Base-by-base conservation (phyloP, 139 green algal species). In the Spirogloea muscicola region DNA sequence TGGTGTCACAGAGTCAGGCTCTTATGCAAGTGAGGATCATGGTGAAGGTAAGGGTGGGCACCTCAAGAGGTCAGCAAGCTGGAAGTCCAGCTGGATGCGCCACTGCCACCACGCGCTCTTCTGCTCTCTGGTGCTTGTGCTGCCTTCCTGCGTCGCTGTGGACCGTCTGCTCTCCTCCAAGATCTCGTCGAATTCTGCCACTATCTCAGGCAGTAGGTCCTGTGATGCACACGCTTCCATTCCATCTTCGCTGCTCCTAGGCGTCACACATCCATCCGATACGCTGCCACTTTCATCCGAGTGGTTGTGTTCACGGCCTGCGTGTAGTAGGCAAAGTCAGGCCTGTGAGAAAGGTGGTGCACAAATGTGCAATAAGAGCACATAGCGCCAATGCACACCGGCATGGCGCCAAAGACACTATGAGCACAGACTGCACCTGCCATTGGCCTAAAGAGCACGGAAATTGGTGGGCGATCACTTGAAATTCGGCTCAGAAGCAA, bases 41-140 rank as follows among this genome's bases (percentile, higher is more conserved):
- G n/a, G n/a, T n/a, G n/a, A 68, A 31, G 6, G 21, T 7, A 68
- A 31, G 27, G 18, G 13, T 57, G 18, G 27, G 6, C 39, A 72
- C 63, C 39, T 25, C 7, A 72, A 40, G 37, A 72, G 39, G 29
- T 18, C 3, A 7, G 31, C 38, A 29, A 76, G 58, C 49, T 37
- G 49, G 18, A 58, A 10, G 59, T 76, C 68, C 68, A 76, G 27
- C 2, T 40, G 29, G 1, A 76, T 21, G 16, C 68, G 58, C 68
- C 68, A 76, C 41, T 69, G 16, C 68, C 68, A 76, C 68, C 68
- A 76, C 16, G 9, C 31, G 27, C n/a, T 34, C 68, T 76, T 76
- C 27, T 70, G 37, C 44, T 64, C 65, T 46, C 40, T 74, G 5
- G 68, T 49, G 21, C 31, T 33, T 31, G 58, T 46, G 27, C 29